Conservation (phyloP, 805 yeast genomes). For the Sugiyamaella lignohabitans region DNA sequence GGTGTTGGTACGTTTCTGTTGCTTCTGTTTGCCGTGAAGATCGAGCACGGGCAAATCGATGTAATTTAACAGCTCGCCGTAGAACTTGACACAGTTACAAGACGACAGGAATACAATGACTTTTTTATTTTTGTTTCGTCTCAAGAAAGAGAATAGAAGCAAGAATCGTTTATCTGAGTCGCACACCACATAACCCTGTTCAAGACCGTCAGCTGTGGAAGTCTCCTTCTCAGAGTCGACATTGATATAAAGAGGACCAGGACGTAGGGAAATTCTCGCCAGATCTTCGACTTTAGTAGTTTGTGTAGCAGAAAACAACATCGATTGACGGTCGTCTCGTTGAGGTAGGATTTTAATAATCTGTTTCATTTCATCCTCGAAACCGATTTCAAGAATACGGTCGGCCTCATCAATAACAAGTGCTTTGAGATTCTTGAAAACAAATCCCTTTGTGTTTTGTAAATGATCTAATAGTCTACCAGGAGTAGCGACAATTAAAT, state of each 20-base stretch:
- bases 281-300: conserved; percentile 97
- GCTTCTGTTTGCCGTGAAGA: conserved; percentile 96
- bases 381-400: conserved; percentile 93
- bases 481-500: conserved; percentile 91
- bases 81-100: conserved; percentile 94
- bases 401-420: conserved; percentile 97
- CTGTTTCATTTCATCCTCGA: conserved; percentile 98
- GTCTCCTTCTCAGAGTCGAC: conserved; percentile 78
- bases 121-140: conserved; percentile 80
- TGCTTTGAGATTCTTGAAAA: conserved; percentile 90
- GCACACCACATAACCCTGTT: conserved; percentile 97
- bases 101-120: conserved; percentile 92
- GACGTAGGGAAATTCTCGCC: conserved; percentile 90
- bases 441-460: conserved; percentile 90
- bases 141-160: conserved; percentile 83
- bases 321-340: conserved; percentile 85
- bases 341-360: conserved; percentile 83
- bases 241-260: conserved; percentile 90
- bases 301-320: conserved; percentile 99
- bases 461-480: conserved; percentile 95
- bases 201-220: conserved; percentile 94
- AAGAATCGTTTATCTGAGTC: conserved; percentile 93
- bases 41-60: conserved; percentile 96
- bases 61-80: conserved; percentile 89
- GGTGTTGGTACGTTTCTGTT: conserved; percentile 96